Evolutionary conservation across 805 yeast species (phyloP).

Genomic region (Candida silvicultrix): DNA sequence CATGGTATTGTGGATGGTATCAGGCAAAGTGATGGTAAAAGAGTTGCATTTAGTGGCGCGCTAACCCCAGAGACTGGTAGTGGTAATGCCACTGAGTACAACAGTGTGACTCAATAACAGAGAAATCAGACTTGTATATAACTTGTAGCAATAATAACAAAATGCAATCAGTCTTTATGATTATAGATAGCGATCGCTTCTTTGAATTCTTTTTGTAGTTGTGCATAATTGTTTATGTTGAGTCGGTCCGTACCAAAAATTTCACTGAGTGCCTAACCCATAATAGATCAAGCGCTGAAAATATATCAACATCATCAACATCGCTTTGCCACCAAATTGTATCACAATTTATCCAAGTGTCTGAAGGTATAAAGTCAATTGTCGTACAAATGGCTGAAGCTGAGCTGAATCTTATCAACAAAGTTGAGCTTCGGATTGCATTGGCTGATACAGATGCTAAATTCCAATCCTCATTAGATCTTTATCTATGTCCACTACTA

Average conservation of each 20-base stretch:
- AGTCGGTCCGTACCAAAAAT: not conserved
- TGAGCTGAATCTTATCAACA: conserved; percentile 59
- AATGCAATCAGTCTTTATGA: too few species aligned
- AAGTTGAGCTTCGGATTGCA: conserved; percentile 78
- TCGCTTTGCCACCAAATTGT: not conserved
- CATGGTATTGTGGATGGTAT: conserved; percentile 21
- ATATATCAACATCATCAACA: not conserved
- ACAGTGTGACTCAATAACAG: too few species aligned
- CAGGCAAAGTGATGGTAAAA: conserved; percentile 11
- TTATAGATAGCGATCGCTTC: too few species aligned
- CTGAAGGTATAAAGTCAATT: not conserved
- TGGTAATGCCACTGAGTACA: not conserved
- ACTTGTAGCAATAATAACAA: too few species aligned
- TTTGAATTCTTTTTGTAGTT: not conserved
- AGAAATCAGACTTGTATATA: not conserved
- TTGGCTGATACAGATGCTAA: conserved; percentile 64
- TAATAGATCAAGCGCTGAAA: not conserved
- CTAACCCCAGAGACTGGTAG: not conserved
- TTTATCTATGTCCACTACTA: conserved; percentile 71
- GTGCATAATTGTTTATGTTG: not conserved
- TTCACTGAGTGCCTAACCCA: not conserved
- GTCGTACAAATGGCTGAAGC: conserved; percentile 21
- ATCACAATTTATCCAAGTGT: too few species aligned
- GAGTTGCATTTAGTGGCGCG: conserved; percentile 1
- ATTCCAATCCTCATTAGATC: conserved; percentile 50